Conservation (phyloP, 2,329 filamentous ascomycete species). For the Aspergillus quadrilineatus region DNA sequence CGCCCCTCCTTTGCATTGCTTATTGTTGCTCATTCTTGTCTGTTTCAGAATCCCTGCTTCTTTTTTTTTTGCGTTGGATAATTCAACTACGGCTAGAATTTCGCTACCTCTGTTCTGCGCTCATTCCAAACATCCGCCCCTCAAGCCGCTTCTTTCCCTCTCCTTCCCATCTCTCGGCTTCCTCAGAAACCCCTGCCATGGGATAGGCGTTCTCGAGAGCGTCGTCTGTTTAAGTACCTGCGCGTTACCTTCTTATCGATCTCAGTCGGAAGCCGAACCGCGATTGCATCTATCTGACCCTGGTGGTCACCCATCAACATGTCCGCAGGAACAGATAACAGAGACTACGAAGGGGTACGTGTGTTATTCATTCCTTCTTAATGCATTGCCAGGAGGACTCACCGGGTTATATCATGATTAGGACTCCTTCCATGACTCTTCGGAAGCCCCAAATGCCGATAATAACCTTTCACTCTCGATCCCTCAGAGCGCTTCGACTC, state of each 20-base stretch:
- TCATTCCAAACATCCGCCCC: constrained; percentile 9
- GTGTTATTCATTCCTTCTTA: not conserved
- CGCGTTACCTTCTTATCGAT: not conserved
- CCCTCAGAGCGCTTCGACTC: constrained; percentile 51
- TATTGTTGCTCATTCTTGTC: constrained; percentile 9
- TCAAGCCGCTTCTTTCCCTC: constrained; percentile 14
- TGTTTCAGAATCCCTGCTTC: constrained; percentile 12
- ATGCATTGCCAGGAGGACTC: constrained; percentile 7
- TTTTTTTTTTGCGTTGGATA: constrained; percentile 5
- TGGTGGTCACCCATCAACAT: constrained; percentile 23
- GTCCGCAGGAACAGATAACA: constrained; percentile 40
- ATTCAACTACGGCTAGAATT: constrained; percentile 14
- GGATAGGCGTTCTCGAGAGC: constrained; percentile 15
- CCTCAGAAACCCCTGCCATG: constrained; percentile 18
- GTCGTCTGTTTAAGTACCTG: constrained; percentile 5
- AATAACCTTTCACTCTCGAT: constrained; percentile 32
- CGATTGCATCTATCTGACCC: constrained; percentile 12
- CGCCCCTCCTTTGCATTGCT: not conserved
- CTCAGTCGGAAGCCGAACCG: constrained; percentile 8
- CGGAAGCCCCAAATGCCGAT: constrained; percentile 42
- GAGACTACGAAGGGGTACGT: constrained; percentile 45
- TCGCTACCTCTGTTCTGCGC: constrained; percentile 5
- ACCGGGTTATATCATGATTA: constrained; percentile 35
- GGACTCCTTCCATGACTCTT: constrained; percentile 82
- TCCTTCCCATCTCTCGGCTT: constrained; percentile 1